Evolutionary conservation across 2,329 filamentous ascomycete species (phyloP).

Genomic region (Xylariaceae sp.): DNA sequence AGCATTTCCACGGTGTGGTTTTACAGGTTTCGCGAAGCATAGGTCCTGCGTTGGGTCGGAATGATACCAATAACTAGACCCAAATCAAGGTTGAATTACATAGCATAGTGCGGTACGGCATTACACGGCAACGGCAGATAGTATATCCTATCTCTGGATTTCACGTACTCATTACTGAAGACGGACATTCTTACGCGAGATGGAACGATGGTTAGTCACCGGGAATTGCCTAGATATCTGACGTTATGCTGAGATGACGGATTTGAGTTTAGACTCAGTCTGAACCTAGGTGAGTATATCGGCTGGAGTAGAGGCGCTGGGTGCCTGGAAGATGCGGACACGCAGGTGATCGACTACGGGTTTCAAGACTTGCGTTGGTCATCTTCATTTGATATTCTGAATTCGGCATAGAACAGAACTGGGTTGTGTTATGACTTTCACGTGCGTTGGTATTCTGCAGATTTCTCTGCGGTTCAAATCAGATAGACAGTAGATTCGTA

Average conservation of each 20-base stretch:
- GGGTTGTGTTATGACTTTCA: too few relatives aligned
- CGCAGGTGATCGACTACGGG: too few relatives aligned
- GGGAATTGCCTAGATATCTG: neutral
- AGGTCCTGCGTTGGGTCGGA: neutral
- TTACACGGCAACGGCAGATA: neutral
- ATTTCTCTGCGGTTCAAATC: too few relatives aligned
- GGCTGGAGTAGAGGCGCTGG: too few relatives aligned
- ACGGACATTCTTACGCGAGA: neutral
- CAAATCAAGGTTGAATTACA: neutral
- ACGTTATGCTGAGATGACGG: neutral
- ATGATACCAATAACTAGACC: neutral
- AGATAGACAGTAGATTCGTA: too few relatives aligned
- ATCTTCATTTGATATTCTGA: too few relatives aligned
- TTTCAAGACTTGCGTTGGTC: too few relatives aligned
- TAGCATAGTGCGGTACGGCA: constrained; percentile 3
- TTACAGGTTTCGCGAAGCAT: neutral
- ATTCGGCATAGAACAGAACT: too few relatives aligned
- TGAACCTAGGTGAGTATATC: too few relatives aligned
- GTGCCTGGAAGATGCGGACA: too few relatives aligned
- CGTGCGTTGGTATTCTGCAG: too few relatives aligned
- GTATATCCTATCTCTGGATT: neutral
- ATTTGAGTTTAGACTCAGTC: neutral
- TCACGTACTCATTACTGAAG: neutral
- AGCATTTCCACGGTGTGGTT: constrained; percentile 18
- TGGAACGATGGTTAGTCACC: neutral